Evolutionary conservation across 2,329 filamentous ascomycete genomes (phyloP).

Genomic region (Apiospora malaysiana): DNA sequence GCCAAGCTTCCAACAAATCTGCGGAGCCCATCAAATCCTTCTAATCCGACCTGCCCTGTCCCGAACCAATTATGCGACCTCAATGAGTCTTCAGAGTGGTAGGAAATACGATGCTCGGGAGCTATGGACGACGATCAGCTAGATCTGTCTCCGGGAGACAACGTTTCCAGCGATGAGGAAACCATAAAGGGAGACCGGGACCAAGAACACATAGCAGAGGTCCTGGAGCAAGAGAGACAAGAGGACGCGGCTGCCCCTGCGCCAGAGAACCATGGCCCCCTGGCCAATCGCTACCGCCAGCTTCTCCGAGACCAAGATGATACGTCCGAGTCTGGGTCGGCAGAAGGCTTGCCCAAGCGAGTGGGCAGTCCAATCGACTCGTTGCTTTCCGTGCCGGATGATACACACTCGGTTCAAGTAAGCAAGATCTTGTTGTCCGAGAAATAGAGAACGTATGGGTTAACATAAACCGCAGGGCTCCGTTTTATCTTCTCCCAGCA

Average conservation of each 20-base stretch:
- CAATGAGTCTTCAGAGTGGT: conserved; percentile 11
- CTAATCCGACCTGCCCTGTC: background rate
- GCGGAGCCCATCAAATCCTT: background rate
- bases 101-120: conserved; percentile 48
- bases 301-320: conserved; percentile 52
- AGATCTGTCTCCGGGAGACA: conserved; percentile 50
- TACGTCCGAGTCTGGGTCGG: conserved; percentile 58
- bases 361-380: conserved; percentile 73
- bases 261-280: conserved; percentile 40
- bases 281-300: conserved; percentile 51
- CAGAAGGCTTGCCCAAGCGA: conserved; percentile 58
- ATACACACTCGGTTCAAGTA: conserved; percentile 84
- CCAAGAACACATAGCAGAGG: conserved; percentile 43
- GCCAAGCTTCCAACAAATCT: background rate
- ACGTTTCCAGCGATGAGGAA: conserved; percentile 49
- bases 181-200: conserved; percentile 45
- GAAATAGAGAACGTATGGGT: conserved; percentile 25
- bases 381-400: conserved; percentile 76
- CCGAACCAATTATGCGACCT: background rate
- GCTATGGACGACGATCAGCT: conserved; percentile 46
- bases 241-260: conserved; percentile 32
- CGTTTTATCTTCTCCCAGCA: conserved; percentile 69
- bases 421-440: conserved; percentile 31
- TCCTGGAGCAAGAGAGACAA: conserved; percentile 43
- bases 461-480: conserved; percentile 59